A percentile compares a stretch with the other conserved stretches of the same genome.
These are phyloP conservation scores for Herpetospermum pedunculosum DNA, from an alignment of 306 rosid species.

Conservation along the genomic window DNA sequence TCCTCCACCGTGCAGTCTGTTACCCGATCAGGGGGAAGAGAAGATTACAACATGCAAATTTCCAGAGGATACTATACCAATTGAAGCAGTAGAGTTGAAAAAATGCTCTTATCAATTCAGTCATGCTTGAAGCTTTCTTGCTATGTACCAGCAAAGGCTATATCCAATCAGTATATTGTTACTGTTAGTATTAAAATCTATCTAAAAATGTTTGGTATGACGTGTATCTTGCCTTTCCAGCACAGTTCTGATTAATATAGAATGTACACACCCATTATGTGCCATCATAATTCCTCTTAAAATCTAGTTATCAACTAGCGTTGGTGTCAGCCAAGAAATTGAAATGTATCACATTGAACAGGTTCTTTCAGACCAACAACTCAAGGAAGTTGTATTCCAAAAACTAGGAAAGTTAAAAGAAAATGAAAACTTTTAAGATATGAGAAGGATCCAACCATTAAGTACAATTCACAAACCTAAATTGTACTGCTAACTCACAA, in stretches of 20 bases:
- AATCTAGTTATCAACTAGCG: not conserved
- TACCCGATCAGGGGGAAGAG: slow-evolving; percentile 37
- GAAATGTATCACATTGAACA: not conserved
- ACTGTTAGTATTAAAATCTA: not conserved
- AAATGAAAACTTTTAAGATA: not conserved
- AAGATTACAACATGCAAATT: slow-evolving; percentile 41
- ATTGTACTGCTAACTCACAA: not conserved
- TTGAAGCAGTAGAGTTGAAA: slow-evolving; percentile 44
- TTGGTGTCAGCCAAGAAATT: not conserved
- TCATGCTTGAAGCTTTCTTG: slow-evolving; percentile 12
- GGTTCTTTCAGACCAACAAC: not conserved
- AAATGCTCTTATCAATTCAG: slow-evolving; percentile 32
- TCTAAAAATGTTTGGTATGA: not conserved
- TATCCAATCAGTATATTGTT: not conserved
- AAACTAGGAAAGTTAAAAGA: not conserved
- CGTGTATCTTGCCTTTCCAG: not conserved
- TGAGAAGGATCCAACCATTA: not conserved
- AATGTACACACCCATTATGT: not conserved
- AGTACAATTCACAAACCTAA: slow-evolving; percentile 2
- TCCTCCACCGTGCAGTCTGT: slow-evolving; percentile 48
- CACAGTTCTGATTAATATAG: not conserved
- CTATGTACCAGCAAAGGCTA: not conserved
- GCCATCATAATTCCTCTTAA: not conserved
- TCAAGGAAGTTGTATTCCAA: not conserved
- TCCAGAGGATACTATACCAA: slow-evolving; percentile 39